Percentiles rank a stretch among this genome's conserved stretches.
These are phyloP conservation scores for Candida fluviatilis DNA, from an alignment of 805 yeast genomes.

Conservation along the genomic window DNA sequence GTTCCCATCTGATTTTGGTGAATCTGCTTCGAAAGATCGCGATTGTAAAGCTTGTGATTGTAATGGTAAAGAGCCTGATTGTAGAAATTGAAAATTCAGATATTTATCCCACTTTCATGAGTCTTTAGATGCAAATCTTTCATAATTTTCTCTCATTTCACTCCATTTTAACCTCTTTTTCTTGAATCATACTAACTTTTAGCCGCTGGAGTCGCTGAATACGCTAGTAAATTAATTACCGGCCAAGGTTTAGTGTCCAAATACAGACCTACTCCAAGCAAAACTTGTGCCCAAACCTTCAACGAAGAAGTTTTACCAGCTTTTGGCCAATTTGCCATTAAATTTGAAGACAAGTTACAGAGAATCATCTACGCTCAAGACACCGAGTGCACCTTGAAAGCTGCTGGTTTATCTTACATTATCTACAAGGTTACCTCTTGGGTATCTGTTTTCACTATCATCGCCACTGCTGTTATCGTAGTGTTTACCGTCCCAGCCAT, in stretches of 20 bases:
- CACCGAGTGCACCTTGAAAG: slow-evolving; percentile 67
- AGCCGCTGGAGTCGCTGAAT: slow-evolving; percentile 71
- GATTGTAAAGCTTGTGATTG: too few species aligned
- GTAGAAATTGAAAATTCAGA: too few species aligned
- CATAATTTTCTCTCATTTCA: too few species aligned
- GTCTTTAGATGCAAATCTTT: too few species aligned
- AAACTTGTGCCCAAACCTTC: slow-evolving; percentile 31
- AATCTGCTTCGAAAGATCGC: too few species aligned
- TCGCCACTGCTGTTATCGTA: slow-evolving; percentile 51
- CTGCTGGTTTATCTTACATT: slow-evolving; percentile 62
- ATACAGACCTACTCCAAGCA: slow-evolving; percentile 55
- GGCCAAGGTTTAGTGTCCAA: slow-evolving; percentile 81
- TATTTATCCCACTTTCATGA: too few species aligned
- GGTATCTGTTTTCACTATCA: slow-evolving; percentile 67
- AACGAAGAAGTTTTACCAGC: slow-evolving; percentile 38
- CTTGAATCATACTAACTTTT: slow-evolving; percentile 17
- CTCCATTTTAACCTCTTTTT: too few species aligned
- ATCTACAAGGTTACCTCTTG: slow-evolving; percentile 69
- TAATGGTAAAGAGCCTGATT: too few species aligned
- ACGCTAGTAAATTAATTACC: slow-evolving; percentile 62
- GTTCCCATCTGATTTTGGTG: too few species aligned
- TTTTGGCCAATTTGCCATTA: slow-evolving; percentile 43
- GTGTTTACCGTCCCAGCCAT: slow-evolving; percentile 74
- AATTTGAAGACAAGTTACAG: slow-evolving; percentile 50
- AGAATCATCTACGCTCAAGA: slow-evolving; percentile 63